Percentiles rank a stretch among this genome's conserved stretches.
These are phyloP conservation scores for Salix suchowensis DNA, from an alignment of 345 rosid genomes.

Conservation along the genomic window DNA sequence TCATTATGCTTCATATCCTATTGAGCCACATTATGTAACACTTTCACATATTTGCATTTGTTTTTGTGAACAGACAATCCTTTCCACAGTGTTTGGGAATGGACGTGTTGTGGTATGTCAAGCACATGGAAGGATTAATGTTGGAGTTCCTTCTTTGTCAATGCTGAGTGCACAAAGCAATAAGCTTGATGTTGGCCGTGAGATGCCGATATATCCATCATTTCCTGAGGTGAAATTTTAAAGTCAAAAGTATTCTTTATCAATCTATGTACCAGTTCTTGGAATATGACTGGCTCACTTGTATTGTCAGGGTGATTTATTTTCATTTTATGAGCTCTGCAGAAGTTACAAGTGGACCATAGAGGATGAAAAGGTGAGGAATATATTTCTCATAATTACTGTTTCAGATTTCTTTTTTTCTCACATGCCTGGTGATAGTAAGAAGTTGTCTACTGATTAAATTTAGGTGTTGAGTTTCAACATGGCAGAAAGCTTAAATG, in stretches of 20 bases:
- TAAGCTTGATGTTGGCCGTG: constrained; percentile 63
- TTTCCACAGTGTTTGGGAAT: constrained; percentile 60
- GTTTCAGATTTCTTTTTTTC: constrained; percentile 9
- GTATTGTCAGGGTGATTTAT: constrained; percentile 64
- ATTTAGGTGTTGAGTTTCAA: constrained; percentile 60
- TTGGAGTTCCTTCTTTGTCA: constrained; percentile 71
- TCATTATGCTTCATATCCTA: not conserved
- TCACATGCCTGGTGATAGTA: not conserved
- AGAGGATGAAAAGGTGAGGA: constrained; percentile 64
- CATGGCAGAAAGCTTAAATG: constrained; percentile 20
- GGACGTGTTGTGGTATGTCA: constrained; percentile 56
- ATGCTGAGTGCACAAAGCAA: constrained; percentile 69
- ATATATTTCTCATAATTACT: not conserved
- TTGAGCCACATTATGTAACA: not conserved
- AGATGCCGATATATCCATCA: constrained; percentile 73
- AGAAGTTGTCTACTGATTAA: constrained; percentile 3
- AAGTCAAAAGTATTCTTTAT: constrained; percentile 15
- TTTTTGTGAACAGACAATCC: constrained; percentile 49
- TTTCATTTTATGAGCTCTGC: constrained; percentile 82
- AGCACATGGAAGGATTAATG: constrained; percentile 52
- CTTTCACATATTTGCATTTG: constrained; percentile 13
- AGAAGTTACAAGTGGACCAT: constrained; percentile 63
- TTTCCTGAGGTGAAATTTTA: constrained; percentile 64
- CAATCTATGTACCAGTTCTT: constrained; percentile 5
- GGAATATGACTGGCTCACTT: constrained; percentile 21